A percentile compares a stretch with the other conserved stretches of the same genome.
Evolutionary conservation across 202 grass and related monocot species (phyloP).

Genomic region (Schoenoplectus triqueter): DNA sequence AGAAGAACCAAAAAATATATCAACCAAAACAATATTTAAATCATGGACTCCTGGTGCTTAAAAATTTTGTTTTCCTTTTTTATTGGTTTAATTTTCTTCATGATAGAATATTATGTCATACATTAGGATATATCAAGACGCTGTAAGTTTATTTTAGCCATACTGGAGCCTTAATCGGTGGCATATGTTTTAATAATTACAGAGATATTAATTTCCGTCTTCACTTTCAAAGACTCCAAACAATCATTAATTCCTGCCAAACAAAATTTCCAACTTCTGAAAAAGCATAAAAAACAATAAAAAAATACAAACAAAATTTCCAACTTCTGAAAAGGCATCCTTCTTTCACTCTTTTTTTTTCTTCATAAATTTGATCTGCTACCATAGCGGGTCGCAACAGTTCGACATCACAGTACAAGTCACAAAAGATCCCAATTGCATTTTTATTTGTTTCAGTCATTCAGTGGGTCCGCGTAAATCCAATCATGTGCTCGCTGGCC

Average conservation of each 20-base stretch:
- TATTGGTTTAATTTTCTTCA: constrained; percentile 12
- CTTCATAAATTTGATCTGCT: background rate
- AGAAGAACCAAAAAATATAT: too few relatives aligned
- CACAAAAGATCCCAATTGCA: background rate
- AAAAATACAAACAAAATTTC: too few relatives aligned
- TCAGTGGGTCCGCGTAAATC: background rate
- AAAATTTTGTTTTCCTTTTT: too few relatives aligned
- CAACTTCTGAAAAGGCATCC: too few relatives aligned
- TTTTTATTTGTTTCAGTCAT: background rate
- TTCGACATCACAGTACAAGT: background rate
- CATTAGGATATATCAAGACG: background rate
- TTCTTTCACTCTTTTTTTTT: too few relatives aligned
- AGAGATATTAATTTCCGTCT: background rate
- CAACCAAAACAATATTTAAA: too few relatives aligned
- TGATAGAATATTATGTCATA: too few relatives aligned
- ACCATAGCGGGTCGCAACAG: background rate
- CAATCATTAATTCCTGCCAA: background rate
- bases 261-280: too few relatives aligned
- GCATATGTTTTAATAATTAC: background rate
- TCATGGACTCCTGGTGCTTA: too few relatives aligned
- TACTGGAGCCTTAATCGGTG: too few relatives aligned
- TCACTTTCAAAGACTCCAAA: background rate
- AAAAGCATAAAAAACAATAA: too few relatives aligned
- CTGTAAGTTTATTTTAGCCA: background rate
- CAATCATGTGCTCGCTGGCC: constrained; percentile 14